Evolutionary conservation across 1,139 yeast genomes (phyloP).

Genomic region (Yamadazyma friedrichii): DNA sequence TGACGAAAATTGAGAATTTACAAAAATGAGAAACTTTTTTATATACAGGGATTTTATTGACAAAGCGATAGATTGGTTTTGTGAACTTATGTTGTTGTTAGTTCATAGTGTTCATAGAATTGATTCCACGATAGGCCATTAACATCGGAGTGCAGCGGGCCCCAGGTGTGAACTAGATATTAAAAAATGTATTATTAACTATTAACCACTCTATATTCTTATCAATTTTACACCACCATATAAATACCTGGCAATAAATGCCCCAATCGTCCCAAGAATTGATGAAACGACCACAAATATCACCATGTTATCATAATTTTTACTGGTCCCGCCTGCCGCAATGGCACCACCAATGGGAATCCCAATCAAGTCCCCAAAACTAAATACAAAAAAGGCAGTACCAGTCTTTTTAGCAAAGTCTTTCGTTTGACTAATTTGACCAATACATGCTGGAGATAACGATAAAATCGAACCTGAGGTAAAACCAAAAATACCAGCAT

Average conservation of each 20-base stretch:
- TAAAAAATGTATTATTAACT: background rate
- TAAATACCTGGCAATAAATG: constrained; percentile 24
- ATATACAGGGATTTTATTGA: no score
- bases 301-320: constrained; percentile 27
- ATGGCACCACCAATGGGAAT: constrained; percentile 40
- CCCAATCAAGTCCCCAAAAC: constrained; percentile 34
- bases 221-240: constrained; percentile 22
- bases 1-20: constrained; percentile 5
- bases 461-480: constrained; percentile 32
- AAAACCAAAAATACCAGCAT: constrained; percentile 30
- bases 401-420: constrained; percentile 31
- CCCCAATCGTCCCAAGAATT: constrained; percentile 24
- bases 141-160: no score
- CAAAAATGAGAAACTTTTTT: background rate
- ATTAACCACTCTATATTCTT: constrained; percentile 3
- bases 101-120: no score
- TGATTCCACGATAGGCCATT: background rate
- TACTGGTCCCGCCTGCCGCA: constrained; percentile 18
- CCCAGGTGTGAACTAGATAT: no score
- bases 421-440: constrained; percentile 64
- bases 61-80: background rate
- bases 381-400: constrained; percentile 32
- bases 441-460: constrained; percentile 43
- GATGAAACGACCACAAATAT: constrained; percentile 27
- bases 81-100: background rate